Base-by-base conservation (phyloP, 2,329 filamentous ascomycete species). In the Ophiosphaerella narmari region DNA sequence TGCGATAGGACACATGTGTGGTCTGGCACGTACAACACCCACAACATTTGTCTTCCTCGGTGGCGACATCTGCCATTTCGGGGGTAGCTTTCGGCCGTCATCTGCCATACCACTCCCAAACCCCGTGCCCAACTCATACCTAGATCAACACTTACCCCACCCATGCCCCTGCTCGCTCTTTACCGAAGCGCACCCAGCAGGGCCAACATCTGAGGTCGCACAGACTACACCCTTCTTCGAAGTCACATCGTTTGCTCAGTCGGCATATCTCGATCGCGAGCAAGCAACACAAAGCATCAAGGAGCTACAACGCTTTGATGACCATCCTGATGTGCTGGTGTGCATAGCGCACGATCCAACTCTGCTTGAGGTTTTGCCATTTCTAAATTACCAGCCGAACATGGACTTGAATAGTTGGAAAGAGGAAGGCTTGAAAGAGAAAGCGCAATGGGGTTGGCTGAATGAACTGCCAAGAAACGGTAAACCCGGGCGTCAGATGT, bases 1-100 rank as follows among this genome's bases (percentile, higher is more conserved):
- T 55, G 16, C 76, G 1, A 62, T 79, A 4, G 78, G 77, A 2
- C 79, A 81, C 54, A 70, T 80, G 26, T 75, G 74, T 46, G 80
- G 72, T 5, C 68, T 83, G 0, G 79, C 77, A 0, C 70, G 80
- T 8, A 77, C 74, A 0, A 63, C 55, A 1, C 26, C 35, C 1
- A 41, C 48, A 21, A 50, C 48, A 3, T 66, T 66, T 35, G 52
- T 63, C 29, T 60, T 66, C 31, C 49, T 66, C 12, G 62, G 54
- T 11, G 60, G 50, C 13, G 61, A 65, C 38, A 48, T 55, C 13
- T 57, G 57, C 29, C 60, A 65, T 39, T 55, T 55, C 37, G 59
- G 53, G 7, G 62, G 60, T 4, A 49, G 50, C 29, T 55, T 61
- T 33, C 38, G 62, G 14, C 60, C 62, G 5, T 56, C 57, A 9